Evolutionary conservation across 768 basidiomycete genomes (phyloP).

Genomic region (Amanita jacksonii): DNA sequence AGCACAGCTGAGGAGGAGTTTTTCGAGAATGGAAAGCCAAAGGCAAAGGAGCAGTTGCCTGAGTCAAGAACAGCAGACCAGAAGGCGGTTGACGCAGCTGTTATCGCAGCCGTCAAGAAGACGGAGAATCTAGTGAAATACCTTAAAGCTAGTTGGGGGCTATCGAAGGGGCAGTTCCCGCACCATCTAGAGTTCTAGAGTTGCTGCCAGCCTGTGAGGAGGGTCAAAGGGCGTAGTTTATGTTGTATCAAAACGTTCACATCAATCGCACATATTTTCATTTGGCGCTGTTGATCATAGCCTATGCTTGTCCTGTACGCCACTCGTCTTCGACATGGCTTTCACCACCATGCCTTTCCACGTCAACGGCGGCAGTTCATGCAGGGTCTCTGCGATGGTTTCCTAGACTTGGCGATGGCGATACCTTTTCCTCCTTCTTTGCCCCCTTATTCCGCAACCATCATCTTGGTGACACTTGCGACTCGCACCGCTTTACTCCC

Average conservation of each 20-base stretch:
- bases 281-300: conserved; percentile 6
- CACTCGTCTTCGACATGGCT: conserved; percentile 19
- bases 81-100: conserved; percentile 72
- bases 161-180: conserved; percentile 95
- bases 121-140: conserved; percentile 88
- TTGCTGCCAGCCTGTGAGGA: conserved; percentile 11
- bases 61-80: conserved; percentile 86
- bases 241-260: conserved; percentile 26
- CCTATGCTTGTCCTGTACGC: conserved; percentile 25
- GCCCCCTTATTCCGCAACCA: conserved; percentile 67
- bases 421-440: conserved; percentile 61
- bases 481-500: conserved; percentile 59
- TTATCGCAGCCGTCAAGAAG: conserved; percentile 84
- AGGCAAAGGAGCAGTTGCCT: conserved; percentile 79
- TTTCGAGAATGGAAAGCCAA: conserved; percentile 89
- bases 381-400: conserved; percentile 47
- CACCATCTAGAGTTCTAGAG: conserved; percentile 86
- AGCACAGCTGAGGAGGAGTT: conserved; percentile 92
- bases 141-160: conserved; percentile 84
- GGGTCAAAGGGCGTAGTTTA: conserved; percentile 22
- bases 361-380: conserved; percentile 18
- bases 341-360: background rate
- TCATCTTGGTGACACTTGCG: conserved; percentile 57
- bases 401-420: conserved; percentile 67
- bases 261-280: conserved; percentile 6